Base-by-base conservation (phyloP, 495 filamentous ascomycete genomes). In the Tuber magnatum region DNA sequence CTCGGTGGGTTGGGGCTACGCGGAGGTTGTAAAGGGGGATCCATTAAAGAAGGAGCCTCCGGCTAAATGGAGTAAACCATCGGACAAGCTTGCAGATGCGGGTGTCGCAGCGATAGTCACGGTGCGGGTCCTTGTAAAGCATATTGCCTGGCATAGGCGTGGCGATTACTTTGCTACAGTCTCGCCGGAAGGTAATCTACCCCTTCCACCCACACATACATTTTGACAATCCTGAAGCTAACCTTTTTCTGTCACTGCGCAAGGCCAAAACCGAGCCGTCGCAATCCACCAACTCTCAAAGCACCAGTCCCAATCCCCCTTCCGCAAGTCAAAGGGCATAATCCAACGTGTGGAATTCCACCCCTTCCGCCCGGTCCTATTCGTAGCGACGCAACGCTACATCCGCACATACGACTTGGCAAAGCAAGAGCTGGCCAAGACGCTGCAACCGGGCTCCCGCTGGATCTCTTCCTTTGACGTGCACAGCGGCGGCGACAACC, bases 401-500 rank as follows among this genome's bases (percentile, higher is more conserved):
- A 92, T 99, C 80, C 92, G 95, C 69, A 91, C 90, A 79, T 99
- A 98, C 85, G 94, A 99, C 83, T 88, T 99, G 42, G 90, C 92
- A 68, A 91, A 89, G 81, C 93, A 97, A 83, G 89, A 94, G 74
- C 89, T 97, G 38, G 86, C 97, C 84, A 95, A 97, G 86, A 92
- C 92, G 76, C 87, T 98, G 70, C 92, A 94, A 81, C 95, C 95
- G 12, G 95, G 95, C 78, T 93, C 94, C 0, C 90, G 93, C 78
- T 97, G 94, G 94, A 97, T 99, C 80, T 94, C 92, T 0, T 92
- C 90, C 35, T 92, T 98, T 80, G 93, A 96, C 81, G 90, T 99
- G 71, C 95, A 99, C 84, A 92, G 94, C 3, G 90, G 90, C 16
- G 94, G 95, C 65, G 93, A 97, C 84, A 97, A 99, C 84, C 83